Base-by-base conservation (phyloP, 1,139 yeast species). In the Chernovozyma aurita region DNA sequence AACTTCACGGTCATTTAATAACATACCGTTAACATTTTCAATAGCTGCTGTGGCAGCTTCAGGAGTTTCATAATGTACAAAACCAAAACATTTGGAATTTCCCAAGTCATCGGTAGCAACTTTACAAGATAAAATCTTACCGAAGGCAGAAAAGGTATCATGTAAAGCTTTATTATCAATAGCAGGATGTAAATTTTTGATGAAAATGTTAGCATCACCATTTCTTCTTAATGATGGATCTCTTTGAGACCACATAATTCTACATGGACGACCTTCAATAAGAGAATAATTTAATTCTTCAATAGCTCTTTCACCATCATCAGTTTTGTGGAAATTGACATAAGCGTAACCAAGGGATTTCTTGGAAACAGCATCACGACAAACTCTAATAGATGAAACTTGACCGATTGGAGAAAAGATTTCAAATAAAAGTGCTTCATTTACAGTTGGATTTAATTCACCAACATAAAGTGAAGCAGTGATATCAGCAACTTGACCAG, bases 161-260 rank as follows among this genome's bases (percentile, higher is more conserved):
- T 90, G 95, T 58, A 92, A 79, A 55, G 97, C 95, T 79, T 92
- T 92, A 87, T 92, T 92, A 72, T 92, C 99, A 59, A 92, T 92
- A 57, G 90, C 95, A 43, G 96, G 95, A 68, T 92, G 97, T 71
- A 92, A 81, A 80, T 92, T 94, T 82, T 92, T 92, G 75, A 92
- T 92, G 79, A 85, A 92, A 52, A 94, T 84, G 78, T 92, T 92
- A 59, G 97, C 97, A 49, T 87, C 85, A 64, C 97, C 97, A 60
- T 85, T 84, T 77, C 86, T 87, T 78, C 98, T 86, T 56, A 83
- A 68, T 47, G 96, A 79, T 48, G 98, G 98, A 65, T 92, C 97
- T 73, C 98, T 87, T 76, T 94, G 98, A 50, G 97, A 88, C 97
- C 97, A 90, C 98, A 94, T 94, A 73, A 92, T 92, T 71, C 99